Evolutionary conservation across 208 protist species (phyloP), one percentile per base, ranked within the genome.

Genomic region (Wallacemonas rigidus): DNA sequence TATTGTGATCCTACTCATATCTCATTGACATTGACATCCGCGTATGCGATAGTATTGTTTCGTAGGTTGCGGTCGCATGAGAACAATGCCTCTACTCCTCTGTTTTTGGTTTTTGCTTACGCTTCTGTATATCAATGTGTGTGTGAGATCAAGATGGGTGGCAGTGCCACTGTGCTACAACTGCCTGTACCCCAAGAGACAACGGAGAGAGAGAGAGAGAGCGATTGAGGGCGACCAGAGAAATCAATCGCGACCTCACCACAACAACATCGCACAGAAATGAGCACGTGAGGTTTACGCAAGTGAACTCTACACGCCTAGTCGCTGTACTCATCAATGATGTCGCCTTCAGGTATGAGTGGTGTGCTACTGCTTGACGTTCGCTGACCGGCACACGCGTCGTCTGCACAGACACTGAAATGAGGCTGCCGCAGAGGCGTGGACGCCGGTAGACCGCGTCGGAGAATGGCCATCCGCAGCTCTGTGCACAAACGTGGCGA

Each of bases 251-350:
- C 26, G 26, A 26, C 26, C 26, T 26, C 26, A 26, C 26, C 26
- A 26, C 26, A 26, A 26, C 26, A 26, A 26, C 26, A 26, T 26
- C 26, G 26, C 26, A 26, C 26, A 26, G 0, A 26, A 26, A 26
- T 0, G 26, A 26, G 0, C 26, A 26, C 26, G 26, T 26, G 26
- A 26, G 26, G 26, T 26, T 26, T 26, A 26, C 26, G 26, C 26
- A 26, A 26, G 40, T 36, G 61, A 39, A 9, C 7, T 17, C 35
- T 26, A 12, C 56, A 62, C 15, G 39, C 26, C 62, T 63, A 89
- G 51, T 89, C 85, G 41, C 78, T 82, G 61, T 81, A 86, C 5
- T 89, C 85, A 48, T 86, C 80, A 81, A 89, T 86, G 0, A 68
- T 72, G 35, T 87, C 85, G 35, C 76, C 83, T 5, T 79, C 80